These are phyloP conservation scores for Uncinocarpus reesii DNA, from an alignment of 2,329 filamentous ascomycete species.

Conservation along the genomic window DNA sequence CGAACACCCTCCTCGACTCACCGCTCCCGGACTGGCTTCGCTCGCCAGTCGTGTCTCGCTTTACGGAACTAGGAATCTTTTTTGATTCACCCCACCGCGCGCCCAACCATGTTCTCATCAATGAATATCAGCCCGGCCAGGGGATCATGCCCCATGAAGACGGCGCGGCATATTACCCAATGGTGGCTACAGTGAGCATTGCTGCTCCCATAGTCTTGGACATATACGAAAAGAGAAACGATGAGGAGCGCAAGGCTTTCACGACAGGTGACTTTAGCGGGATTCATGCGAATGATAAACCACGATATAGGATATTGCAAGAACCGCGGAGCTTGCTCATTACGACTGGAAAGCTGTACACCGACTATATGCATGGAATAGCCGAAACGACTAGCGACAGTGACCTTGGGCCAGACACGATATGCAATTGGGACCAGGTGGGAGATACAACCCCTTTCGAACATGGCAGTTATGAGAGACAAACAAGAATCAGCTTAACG, in stretches of 20 bases:
- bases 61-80: conserved; percentile 43
- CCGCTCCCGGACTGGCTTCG: conserved; percentile 64
- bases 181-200: conserved; percentile 84
- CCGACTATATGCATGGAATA: conserved; percentile 51
- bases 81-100: conserved; percentile 56
- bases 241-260: conserved; percentile 40
- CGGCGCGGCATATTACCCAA: conserved; percentile 71
- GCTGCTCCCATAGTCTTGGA: conserved; percentile 69
- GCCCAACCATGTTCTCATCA: conserved; percentile 88
- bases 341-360: conserved; percentile 46
- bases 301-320: conserved; percentile 58
- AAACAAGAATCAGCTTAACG: conserved; percentile 50
- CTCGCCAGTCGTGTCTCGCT: conserved; percentile 54
- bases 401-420: conserved; percentile 43
- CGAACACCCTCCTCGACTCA: conserved; percentile 62
- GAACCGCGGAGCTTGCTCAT: conserved; percentile 65
- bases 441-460: conserved; percentile 31
- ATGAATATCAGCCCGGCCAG: conserved; percentile 77
- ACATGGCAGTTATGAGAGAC: conserved; percentile 39
- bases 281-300: conserved; percentile 20
- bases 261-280: conserved; percentile 19
- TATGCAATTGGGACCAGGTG: conserved; percentile 51
- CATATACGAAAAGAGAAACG: conserved; percentile 53
- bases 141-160: conserved; percentile 99
- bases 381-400: conserved; percentile 50